A percentile compares a stretch with the other conserved stretches of the same genome.
phyloP scores from a whole-genome alignment of 345 rosid species.

The Leavenworthia alabamica region DNA sequence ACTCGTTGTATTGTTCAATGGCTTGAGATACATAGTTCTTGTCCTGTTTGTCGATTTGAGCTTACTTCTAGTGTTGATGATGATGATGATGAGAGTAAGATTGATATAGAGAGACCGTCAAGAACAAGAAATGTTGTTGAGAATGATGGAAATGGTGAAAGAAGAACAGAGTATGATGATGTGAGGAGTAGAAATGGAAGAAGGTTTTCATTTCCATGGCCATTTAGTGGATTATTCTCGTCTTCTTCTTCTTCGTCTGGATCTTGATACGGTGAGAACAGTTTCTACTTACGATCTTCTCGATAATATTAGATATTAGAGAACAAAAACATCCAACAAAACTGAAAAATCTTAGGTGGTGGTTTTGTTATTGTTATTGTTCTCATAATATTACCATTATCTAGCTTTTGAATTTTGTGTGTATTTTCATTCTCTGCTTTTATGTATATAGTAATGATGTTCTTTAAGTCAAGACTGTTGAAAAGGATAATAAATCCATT shows the following conservation, averaged over 20 bases:
- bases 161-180: slow-evolving; percentile 47
- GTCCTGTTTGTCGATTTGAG: slow-evolving; percentile 82
- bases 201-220: slow-evolving; percentile 78
- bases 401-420: slow-evolving; percentile 7
- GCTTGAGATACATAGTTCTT: slow-evolving; percentile 89
- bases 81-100: slow-evolving; percentile 61
- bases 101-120: slow-evolving; percentile 30
- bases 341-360: background rate
- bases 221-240: slow-evolving; percentile 67
- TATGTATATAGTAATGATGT: slow-evolving; percentile 26
- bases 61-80: slow-evolving; percentile 44
- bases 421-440: slow-evolving; percentile 17
- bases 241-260: slow-evolving; percentile 41
- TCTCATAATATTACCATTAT: background rate
- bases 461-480: slow-evolving; percentile 20
- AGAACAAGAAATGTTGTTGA: slow-evolving; percentile 14
- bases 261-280: slow-evolving; percentile 42
- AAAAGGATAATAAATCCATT: background rate
- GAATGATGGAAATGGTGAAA: slow-evolving; percentile 32
- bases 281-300: slow-evolving; percentile 34
- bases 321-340: too few species aligned
- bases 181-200: slow-evolving; percentile 47
- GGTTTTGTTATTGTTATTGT: background rate
- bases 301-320: background rate
- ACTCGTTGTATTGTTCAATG: slow-evolving; percentile 62